Evolutionary conservation across 176 grass and related monocot genomes (phyloP).

Genomic region (Musa schizocarpa): DNA sequence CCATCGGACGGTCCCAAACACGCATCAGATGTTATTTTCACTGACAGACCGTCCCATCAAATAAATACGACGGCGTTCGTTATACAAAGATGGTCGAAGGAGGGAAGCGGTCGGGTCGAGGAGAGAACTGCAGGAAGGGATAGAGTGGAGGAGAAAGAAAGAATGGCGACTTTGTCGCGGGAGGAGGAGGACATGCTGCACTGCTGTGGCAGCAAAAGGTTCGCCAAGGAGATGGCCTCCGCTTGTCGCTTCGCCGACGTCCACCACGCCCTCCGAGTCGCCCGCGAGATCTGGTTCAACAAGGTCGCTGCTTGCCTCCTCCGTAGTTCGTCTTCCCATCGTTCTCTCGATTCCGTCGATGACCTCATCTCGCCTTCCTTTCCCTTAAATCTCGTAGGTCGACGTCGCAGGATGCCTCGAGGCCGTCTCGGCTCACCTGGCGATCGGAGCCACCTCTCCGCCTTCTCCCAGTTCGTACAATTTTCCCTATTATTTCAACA

Average conservation of each 20-base stretch:
- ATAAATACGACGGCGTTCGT: no score
- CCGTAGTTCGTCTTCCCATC: neutral
- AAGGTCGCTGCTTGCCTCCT: conserved; percentile 29
- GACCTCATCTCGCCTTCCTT: conserved; percentile 2
- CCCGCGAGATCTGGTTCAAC: conserved; percentile 81
- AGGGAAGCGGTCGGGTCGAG: no score
- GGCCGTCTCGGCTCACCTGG: conserved; percentile 67
- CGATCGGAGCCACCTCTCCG: conserved; percentile 57
- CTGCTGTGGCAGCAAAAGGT: conserved; percentile 57
- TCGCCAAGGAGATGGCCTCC: conserved; percentile 53
- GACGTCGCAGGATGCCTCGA: conserved; percentile 91
- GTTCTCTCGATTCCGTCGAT: neutral
- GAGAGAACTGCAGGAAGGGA: neutral
- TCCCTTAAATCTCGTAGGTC: conserved; percentile 33
- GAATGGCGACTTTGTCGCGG: conserved; percentile 15
- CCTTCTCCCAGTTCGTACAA: conserved; percentile 48
- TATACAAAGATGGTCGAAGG: no score
- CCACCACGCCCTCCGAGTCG: conserved; percentile 43
- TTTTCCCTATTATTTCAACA: neutral
- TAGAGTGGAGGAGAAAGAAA: neutral
- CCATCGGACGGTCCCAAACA: no score
- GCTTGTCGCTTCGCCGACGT: conserved; percentile 62
- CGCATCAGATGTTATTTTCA: no score
- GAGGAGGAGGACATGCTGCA: conserved; percentile 43
- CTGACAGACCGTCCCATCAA: no score